These are phyloP conservation scores for Wickerhamomyces sp. DNA, from an alignment of 1,139 yeast species.

Conservation along the genomic window DNA sequence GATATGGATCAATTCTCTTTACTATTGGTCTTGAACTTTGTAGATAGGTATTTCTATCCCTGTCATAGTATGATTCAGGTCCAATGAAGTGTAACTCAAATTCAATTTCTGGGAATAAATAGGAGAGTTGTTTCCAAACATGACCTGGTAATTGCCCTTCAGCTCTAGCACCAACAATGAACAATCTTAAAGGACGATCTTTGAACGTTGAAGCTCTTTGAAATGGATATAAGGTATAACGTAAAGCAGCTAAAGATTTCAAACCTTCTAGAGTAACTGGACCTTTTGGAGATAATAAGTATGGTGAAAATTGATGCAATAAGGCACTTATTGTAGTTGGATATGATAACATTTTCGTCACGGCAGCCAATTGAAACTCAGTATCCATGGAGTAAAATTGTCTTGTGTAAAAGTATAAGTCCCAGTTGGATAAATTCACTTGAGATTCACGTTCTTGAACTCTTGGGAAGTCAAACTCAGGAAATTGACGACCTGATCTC, in stretches of 20 bases:
- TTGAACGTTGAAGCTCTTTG: conserved; percentile 53
- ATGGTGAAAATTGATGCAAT: conserved; percentile 83
- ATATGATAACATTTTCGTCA: conserved; percentile 88
- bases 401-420: conserved; percentile 86
- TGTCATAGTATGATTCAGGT: conserved; percentile 82
- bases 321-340: conserved; percentile 87
- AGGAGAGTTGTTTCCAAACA: conserved; percentile 92
- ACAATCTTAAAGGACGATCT: conserved; percentile 86
- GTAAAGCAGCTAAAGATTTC: conserved; percentile 84
- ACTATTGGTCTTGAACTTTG: conserved; percentile 57
- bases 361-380: conserved; percentile 92
- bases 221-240: conserved; percentile 84
- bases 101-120: conserved; percentile 73
- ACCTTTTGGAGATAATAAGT: conserved; percentile 74
- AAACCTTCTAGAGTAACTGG: conserved; percentile 89
- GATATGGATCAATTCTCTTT: conserved; percentile 68
- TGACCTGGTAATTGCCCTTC: conserved; percentile 93
- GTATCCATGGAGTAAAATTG: conserved; percentile 95
- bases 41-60: conserved; percentile 49
- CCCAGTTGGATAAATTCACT: conserved; percentile 85
- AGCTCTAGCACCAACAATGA: conserved; percentile 86
- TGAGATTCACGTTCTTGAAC: conserved; percentile 72
- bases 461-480: conserved; percentile 91
- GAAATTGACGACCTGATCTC: conserved; percentile 88
- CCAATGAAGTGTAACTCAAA: conserved; percentile 92